Evolutionary conservation across 306 rosid genomes (phyloP), one percentile per base, ranked within the genome.

Genomic region (Hippophae tibetana): DNA sequence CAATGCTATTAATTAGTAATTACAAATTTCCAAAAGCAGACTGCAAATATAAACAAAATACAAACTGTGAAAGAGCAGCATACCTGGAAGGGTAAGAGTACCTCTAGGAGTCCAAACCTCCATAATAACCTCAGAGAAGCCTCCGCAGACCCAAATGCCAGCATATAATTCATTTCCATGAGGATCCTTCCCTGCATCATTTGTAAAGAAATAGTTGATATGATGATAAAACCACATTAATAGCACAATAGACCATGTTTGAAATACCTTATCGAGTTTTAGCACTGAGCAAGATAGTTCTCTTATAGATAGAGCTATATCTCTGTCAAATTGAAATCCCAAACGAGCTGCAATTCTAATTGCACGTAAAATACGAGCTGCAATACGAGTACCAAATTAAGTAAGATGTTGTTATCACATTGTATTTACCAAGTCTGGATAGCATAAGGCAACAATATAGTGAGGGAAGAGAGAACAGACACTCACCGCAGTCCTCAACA

Each of bases 101-200:
- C 50, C 56, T 73, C 77, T 3, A 73, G 69, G 44, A 73, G 77
- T 43, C 73, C 77, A 52, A 67, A 73, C 42, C 77, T 73, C 77
- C 77, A 73, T 52, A 73, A 56, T 43, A 73, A 62, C 66, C 77
- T 73, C 69, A 73, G 10, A 56, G 77, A 73, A 47, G 77, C 68
- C 73, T 73, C 77, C 27, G 77, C 70, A 61, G 77, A 67, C 43
- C 77, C 77, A 73, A 73, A 73, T 43, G 77, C 77, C 57, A 73
- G 56, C 77, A 73, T 73, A 57, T 73, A 73, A 67, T 73, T 73
- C 72, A 73, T 67, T 73, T 73, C 77, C 77, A 67, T 61, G 46
- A 73, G 72, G 25, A 73, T 67, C 54, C 77, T 55, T 41, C 77
- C 73, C 77, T 73, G 49, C 60, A 56, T 0, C 45, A 61, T 61